Evolutionary conservation across 768 basidiomycete species (phyloP).

Genomic region (Suillus occidentalis): DNA sequence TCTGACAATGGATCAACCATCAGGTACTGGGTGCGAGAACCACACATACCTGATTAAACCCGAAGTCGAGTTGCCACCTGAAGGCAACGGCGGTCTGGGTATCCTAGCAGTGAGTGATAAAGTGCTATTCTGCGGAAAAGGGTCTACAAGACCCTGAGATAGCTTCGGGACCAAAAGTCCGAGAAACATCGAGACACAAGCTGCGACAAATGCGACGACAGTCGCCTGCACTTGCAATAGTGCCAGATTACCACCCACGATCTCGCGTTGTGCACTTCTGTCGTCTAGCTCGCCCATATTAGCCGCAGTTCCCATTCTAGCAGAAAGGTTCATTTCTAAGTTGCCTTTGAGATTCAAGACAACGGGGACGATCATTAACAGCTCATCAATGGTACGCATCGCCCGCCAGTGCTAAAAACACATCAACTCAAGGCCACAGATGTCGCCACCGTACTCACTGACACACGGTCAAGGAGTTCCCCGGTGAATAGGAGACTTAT

Average conservation of each 20-base stretch:
- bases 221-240: constrained; percentile 94
- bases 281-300: constrained; percentile 92
- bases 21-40: neutral
- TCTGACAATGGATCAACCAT: constrained; percentile 39
- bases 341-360: constrained; percentile 97
- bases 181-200: constrained; percentile 71
- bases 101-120: constrained; percentile 16
- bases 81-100: constrained; percentile 25
- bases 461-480: constrained; percentile 82
- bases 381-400: constrained; percentile 87
- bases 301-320: constrained; percentile 90
- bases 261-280: constrained; percentile 52
- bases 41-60: constrained; percentile 39
- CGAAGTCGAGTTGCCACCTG: constrained; percentile 32
- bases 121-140: constrained; percentile 12
- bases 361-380: constrained; percentile 95
- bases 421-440: constrained; percentile 3
- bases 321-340: constrained; percentile 97
- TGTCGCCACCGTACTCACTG: constrained; percentile 47
- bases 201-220: constrained; percentile 84
- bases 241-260: constrained; percentile 80
- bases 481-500: constrained; percentile 88
- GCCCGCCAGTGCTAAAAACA: constrained; percentile 74
- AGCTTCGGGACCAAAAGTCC: constrained; percentile 55
- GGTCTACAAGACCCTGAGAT: constrained; percentile 12